A percentile compares a stretch with the other conserved stretches of the same genome.
These are phyloP conservation scores for Arbutus unedo DNA, from an alignment of 148 eudicot genomes.

Conservation along the genomic window DNA sequence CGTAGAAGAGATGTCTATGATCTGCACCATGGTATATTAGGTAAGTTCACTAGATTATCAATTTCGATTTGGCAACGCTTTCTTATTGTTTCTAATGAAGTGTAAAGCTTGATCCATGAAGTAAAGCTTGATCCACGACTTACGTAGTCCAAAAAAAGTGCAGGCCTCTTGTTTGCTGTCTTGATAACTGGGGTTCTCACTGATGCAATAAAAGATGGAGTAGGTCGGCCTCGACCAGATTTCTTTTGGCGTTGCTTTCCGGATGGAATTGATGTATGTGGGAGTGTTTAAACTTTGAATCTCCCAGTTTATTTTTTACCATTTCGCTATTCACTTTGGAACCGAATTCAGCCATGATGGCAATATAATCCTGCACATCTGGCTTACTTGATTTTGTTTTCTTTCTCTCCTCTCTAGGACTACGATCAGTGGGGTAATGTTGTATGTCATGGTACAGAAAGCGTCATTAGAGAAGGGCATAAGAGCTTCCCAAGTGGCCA, in stretches of 20 bases:
- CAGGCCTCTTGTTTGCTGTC: slow-evolving; percentile 66
- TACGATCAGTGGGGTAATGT: slow-evolving; percentile 50
- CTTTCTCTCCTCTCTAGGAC: slow-evolving; percentile 20
- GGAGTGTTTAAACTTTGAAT: neutral
- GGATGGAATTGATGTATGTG: slow-evolving; percentile 55
- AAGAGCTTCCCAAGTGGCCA: slow-evolving; percentile 98
- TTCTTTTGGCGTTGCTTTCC: slow-evolving; percentile 98
- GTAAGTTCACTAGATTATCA: slow-evolving; percentile 27
- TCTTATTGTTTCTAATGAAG: neutral
- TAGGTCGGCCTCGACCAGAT: slow-evolving; percentile 92
- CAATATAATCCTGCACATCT: neutral
- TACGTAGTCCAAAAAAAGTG: neutral
- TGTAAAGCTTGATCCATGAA: neutral
- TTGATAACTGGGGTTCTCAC: slow-evolving; percentile 73
- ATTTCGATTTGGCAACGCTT: neutral
- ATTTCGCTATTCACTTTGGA: neutral
- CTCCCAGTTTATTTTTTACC: neutral
- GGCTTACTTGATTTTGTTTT: neutral
- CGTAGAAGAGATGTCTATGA: slow-evolving; percentile 67
- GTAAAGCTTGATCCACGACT: neutral
- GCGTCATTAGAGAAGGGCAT: slow-evolving; percentile 74
- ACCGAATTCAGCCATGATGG: neutral
- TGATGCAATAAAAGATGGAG: slow-evolving; percentile 92
- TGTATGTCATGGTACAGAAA: slow-evolving; percentile 39
- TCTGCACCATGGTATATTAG: slow-evolving; percentile 69